Evolutionary conservation across 2,329 filamentous ascomycete species (phyloP).

Genomic region (Nigrospora osmanthi): DNA sequence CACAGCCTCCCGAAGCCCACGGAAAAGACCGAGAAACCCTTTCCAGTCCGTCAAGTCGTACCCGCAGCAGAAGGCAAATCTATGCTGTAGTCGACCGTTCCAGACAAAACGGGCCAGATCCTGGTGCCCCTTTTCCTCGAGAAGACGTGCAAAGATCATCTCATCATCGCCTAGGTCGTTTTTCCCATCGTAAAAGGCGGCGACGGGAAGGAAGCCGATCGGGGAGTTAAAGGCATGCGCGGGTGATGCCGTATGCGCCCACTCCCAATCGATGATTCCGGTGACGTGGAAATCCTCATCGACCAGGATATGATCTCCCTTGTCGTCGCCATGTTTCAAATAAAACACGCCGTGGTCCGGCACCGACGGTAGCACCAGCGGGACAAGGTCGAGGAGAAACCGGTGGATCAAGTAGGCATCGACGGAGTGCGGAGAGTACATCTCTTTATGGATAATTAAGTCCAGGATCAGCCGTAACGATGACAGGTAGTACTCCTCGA

Average conservation of each 20-base stretch:
- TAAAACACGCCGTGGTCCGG: slow-evolving; percentile 26
- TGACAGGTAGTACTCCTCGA: slow-evolving; percentile 24
- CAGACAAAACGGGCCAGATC: slow-evolving; percentile 28
- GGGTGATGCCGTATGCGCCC: slow-evolving; percentile 24
- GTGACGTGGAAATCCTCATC: slow-evolving; percentile 37
- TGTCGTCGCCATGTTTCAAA: slow-evolving; percentile 39
- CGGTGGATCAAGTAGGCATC: slow-evolving; percentile 31
- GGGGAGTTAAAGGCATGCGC: slow-evolving; percentile 34
- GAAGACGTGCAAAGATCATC: slow-evolving; percentile 20
- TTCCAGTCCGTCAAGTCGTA: slow-evolving; percentile 33
- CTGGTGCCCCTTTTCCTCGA: slow-evolving; percentile 23
- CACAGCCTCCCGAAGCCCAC: slow-evolving; percentile 25
- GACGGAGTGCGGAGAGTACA: slow-evolving; percentile 23
- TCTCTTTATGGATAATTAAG: slow-evolving; percentile 26
- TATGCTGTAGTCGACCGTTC: slow-evolving; percentile 28
- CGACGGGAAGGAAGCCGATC: slow-evolving; percentile 27
- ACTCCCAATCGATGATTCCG: slow-evolving; percentile 38
- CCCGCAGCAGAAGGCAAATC: slow-evolving; percentile 31
- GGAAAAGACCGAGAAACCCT: slow-evolving; percentile 32
- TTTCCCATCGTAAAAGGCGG: slow-evolving; percentile 28
- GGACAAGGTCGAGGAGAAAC: slow-evolving; percentile 30
- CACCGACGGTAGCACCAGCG: slow-evolving; percentile 10
- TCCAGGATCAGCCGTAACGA: slow-evolving; percentile 26
- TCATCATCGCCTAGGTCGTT: slow-evolving; percentile 30
- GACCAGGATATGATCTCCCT: slow-evolving; percentile 38